Conservation (phyloP, 2,329 filamentous ascomycete species). For the Sphaerulina populicola region DNA sequence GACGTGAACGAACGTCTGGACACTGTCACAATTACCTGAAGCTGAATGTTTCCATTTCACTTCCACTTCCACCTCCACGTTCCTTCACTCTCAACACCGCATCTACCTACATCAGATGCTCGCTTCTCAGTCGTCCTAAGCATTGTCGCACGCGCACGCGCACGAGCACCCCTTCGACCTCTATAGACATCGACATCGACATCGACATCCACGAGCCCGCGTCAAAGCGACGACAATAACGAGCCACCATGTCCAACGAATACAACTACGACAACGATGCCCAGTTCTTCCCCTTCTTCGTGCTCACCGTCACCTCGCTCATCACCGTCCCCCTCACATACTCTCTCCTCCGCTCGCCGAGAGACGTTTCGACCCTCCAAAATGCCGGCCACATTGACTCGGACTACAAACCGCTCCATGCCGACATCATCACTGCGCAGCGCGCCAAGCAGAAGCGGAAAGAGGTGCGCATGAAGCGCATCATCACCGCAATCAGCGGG, state of each 20-base stretch:
- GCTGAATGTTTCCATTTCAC: no score
- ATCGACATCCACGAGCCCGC: no score
- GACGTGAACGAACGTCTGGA: no score
- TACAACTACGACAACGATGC: constrained; percentile 98
- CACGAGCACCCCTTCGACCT: no score
- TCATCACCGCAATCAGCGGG: constrained; percentile 63
- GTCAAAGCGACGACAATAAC: constrained; percentile 2
- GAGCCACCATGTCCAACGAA: constrained; percentile 70
- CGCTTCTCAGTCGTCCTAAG: no score
- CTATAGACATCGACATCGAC: no score
- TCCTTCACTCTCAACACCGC: no score
- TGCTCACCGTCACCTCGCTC: constrained; percentile 79
- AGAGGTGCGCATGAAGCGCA: constrained; percentile 80
- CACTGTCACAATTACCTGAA: no score
- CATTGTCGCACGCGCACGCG: no score
- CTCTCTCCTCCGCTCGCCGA: constrained; percentile 67
- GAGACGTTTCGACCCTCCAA: constrained; percentile 61
- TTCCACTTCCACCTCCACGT: no score
- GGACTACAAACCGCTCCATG: constrained; percentile 72
- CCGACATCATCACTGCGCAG: constrained; percentile 71
- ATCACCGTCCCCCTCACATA: constrained; percentile 87
- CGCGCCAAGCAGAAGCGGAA: constrained; percentile 81
- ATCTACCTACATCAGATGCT: no score
- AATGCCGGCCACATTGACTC: constrained; percentile 75
- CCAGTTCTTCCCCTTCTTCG: constrained; percentile 98